Evolutionary conservation across 2,329 filamentous ascomycete species (phyloP).

Genomic region (Colletotrichum costaricense): DNA sequence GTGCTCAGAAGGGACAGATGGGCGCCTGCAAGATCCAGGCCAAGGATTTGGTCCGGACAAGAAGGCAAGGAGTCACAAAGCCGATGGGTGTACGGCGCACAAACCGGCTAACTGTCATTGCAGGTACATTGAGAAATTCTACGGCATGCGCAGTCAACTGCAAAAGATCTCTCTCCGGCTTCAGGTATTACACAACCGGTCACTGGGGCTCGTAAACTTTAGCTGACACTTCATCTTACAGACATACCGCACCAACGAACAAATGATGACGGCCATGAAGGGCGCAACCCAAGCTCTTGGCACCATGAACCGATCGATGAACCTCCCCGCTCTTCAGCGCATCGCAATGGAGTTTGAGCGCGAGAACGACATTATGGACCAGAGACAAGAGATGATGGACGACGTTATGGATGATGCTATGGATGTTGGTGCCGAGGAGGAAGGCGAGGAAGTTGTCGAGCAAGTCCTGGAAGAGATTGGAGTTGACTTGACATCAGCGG

Average conservation of each 20-base stretch:
- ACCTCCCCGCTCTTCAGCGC: slow-evolving; percentile 91
- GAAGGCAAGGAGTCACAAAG: slow-evolving; percentile 65
- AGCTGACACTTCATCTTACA: slow-evolving; percentile 50
- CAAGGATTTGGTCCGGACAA: slow-evolving; percentile 93
- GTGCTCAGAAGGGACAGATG: slow-evolving; percentile 97
- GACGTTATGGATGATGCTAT: slow-evolving; percentile 98
- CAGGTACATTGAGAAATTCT: slow-evolving; percentile 98
- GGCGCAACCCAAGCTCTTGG: slow-evolving; percentile 92
- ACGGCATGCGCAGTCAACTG: slow-evolving; percentile 95
- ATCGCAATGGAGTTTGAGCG: slow-evolving; percentile 99
- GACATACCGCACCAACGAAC: slow-evolving; percentile 98
- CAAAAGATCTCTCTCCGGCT: slow-evolving; percentile 96
- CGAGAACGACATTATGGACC: slow-evolving; percentile 99
- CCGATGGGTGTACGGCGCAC: not conserved
- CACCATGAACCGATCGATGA: slow-evolving; percentile 98
- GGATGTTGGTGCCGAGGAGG: slow-evolving; percentile 89
- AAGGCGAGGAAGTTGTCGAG: slow-evolving; percentile 96
- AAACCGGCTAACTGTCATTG: not conserved
- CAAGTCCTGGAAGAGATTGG: slow-evolving; percentile 98
- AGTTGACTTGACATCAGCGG: slow-evolving; percentile 88
- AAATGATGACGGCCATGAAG: slow-evolving; percentile 99
- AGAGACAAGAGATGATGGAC: slow-evolving; percentile 99
- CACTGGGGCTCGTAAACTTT: not conserved
- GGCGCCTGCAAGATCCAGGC: slow-evolving; percentile 99
- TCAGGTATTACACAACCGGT: slow-evolving; percentile 69